phyloP scores from a whole-genome alignment of 495 filamentous ascomycete species.

The Talaromyces stipitatus region DNA sequence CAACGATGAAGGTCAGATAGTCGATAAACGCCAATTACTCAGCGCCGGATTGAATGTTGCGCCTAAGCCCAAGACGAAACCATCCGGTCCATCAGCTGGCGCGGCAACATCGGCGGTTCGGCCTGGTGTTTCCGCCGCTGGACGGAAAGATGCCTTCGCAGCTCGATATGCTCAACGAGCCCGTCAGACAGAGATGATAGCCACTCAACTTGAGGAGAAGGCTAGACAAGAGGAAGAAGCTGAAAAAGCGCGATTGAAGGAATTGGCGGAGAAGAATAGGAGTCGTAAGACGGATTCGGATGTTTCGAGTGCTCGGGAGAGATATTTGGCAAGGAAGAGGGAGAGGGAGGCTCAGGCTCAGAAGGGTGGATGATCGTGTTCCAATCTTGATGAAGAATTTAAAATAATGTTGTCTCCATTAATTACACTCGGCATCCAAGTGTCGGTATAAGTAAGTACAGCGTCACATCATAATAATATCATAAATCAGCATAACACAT shows the following conservation, averaged over 20 bases:
- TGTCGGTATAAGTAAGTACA: background rate
- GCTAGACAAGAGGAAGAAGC: constrained; percentile 72
- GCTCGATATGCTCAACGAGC: constrained; percentile 57
- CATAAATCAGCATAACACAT: background rate
- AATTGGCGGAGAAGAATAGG: constrained; percentile 66
- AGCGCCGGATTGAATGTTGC: constrained; percentile 81
- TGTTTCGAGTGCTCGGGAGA: constrained; percentile 77
- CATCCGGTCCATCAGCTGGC: constrained; percentile 22
- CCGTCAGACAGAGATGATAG: constrained; percentile 81
- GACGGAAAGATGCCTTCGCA: constrained; percentile 28
- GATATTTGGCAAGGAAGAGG: constrained; percentile 77
- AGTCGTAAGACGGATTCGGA: constrained; percentile 66
- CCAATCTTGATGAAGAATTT: background rate
- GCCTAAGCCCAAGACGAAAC: constrained; percentile 45
- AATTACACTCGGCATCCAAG: no score
- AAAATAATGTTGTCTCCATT: no score
- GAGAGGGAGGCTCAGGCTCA: constrained; percentile 47
- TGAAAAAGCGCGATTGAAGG: constrained; percentile 57
- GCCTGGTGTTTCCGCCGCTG: constrained; percentile 19
- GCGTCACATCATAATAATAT: background rate
- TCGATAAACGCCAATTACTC: constrained; percentile 87
- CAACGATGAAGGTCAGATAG: constrained; percentile 91
- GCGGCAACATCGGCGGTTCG: constrained; percentile 25
- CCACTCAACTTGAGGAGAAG: constrained; percentile 57
- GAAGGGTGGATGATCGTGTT: background rate